Conservation (phyloP, 768 basidiomycete species). For the Termitomyces bulborhizus region DNA sequence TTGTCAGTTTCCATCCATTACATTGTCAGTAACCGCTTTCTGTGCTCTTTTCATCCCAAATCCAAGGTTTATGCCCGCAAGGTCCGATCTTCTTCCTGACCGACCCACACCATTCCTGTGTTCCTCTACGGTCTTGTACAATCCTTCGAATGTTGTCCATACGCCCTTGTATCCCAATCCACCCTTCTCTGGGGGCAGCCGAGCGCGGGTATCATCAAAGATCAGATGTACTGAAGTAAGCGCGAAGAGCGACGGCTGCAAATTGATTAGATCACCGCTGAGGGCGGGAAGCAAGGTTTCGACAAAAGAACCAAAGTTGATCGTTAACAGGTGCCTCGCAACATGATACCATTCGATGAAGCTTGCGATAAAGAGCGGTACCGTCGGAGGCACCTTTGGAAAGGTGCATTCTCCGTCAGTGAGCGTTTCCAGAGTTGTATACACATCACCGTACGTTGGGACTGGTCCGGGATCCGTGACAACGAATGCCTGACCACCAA, state of each 20-base stretch:
- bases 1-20: slow-evolving; percentile 20
- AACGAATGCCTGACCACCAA: slow-evolving; percentile 68
- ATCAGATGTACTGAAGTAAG: slow-evolving; percentile 50
- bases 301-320: slow-evolving; percentile 21
- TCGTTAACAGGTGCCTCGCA: slow-evolving; percentile 32
- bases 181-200: slow-evolving; percentile 45
- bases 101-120: slow-evolving; percentile 32
- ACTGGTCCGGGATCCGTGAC: slow-evolving; percentile 63
- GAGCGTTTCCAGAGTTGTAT: slow-evolving; percentile 47
- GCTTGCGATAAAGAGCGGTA: slow-evolving; percentile 59
- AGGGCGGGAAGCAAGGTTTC: slow-evolving; percentile 36
- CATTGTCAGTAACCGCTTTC: slow-evolving; percentile 20
- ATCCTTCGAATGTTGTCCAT: slow-evolving; percentile 52
- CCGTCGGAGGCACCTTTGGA: slow-evolving; percentile 49
- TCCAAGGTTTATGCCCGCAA: slow-evolving; percentile 41
- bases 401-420: slow-evolving; percentile 53
- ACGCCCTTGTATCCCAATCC: slow-evolving; percentile 58
- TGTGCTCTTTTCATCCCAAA: slow-evolving; percentile 26
- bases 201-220: slow-evolving; percentile 62
- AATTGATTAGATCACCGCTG: slow-evolving; percentile 42
- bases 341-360: slow-evolving; percentile 53
- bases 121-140: slow-evolving; percentile 52
- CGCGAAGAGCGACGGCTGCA: slow-evolving; percentile 56
- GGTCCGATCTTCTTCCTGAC: slow-evolving; percentile 31
- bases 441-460: slow-evolving; percentile 57